Conservation (phyloP, 805 yeast species). For the Candida maesae region DNA sequence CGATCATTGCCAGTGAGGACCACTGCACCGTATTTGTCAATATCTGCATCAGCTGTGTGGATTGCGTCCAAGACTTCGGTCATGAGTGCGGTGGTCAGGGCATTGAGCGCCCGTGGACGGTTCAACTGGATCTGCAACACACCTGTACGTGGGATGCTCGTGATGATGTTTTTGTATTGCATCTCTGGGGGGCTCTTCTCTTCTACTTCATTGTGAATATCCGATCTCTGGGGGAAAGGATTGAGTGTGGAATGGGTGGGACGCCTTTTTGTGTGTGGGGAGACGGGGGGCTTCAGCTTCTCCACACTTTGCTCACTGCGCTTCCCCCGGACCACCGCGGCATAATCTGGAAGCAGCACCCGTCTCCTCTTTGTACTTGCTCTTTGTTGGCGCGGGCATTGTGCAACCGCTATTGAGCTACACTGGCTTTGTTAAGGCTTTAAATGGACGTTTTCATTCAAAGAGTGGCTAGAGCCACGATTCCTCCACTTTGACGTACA, state of each 20-base stretch:
- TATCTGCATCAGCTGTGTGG: constrained; percentile 17
- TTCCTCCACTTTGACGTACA: constrained; percentile 11
- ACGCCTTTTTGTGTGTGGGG: not conserved
- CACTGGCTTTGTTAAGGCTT: too few relatives aligned
- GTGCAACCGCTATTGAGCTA: too few relatives aligned
- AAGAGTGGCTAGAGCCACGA: too few relatives aligned
- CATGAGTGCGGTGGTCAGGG: constrained; percentile 19
- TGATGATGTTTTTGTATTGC: constrained; percentile 20
- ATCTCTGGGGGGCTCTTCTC: constrained; percentile 7
- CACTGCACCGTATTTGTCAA: constrained; percentile 41
- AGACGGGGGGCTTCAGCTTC: too few relatives aligned
- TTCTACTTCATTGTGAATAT: too few relatives aligned
- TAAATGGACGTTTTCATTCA: too few relatives aligned
- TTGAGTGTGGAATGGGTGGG: not conserved
- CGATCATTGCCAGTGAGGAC: constrained; percentile 43
- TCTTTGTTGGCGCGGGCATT: too few relatives aligned
- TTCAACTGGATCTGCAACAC: constrained; percentile 25
- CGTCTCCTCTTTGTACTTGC: too few relatives aligned
- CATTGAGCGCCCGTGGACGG: constrained; percentile 28
- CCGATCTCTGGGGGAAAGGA: too few relatives aligned
- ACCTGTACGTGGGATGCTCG: constrained; percentile 23
- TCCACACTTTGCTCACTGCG: constrained; percentile 1
- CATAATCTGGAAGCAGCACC: not conserved
- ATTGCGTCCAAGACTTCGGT: constrained; percentile 23
- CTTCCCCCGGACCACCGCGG: too few relatives aligned